Base-by-base conservation (phyloP, 345 rosid species). In the Dovyalis caffra region DNA sequence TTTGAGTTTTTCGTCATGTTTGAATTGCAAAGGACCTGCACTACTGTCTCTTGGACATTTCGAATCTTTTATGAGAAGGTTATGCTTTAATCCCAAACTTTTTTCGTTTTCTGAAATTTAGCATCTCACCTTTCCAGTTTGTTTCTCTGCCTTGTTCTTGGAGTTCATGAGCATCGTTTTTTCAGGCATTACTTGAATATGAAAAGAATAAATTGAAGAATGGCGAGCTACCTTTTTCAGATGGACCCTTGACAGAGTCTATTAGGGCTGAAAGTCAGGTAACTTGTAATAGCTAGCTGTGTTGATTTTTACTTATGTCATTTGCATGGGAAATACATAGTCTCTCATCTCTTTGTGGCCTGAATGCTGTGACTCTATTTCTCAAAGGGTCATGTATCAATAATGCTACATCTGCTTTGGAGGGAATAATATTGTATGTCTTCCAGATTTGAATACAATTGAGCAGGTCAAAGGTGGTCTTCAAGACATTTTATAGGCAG, bases 21-120 rank as follows among this genome's bases (percentile, higher is more conserved):
- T 60, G 14, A 45, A 33, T 68, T 69, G 69, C 26, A 69, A 66
- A 75, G 83, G 69, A 80, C 83, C 28, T 80, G 83, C 51, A 80
- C 83, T 20, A 80, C 83, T 21, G 83, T 80, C 40, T 80, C 83
- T 6, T 80, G 83, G 83, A 80, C 83, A 60, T 80, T 80, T 72
- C 75, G 83, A 66, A 80, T 66, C 34, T 80, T 80, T 63, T 80
- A 80, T 67, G 83, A 80, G 67, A 80, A 80, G 83, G 83, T 80
- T 76, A 26, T 60, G 40, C n/a, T 29, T 66, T 60, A 16, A 40
- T 58, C 33, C 31, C 62, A 34, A 3, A 8, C 67, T 34, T 29
- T 32, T 64, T n/a, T 4, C 20, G 14, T 28, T 4, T 4, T 53
- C 66, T 5, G 20, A 38, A 49, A 38, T 23, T 5, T 21, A 3